These are phyloP conservation scores for Stephania japonica DNA, from an alignment of 164 flowering plant species.

Conservation along the genomic window DNA sequence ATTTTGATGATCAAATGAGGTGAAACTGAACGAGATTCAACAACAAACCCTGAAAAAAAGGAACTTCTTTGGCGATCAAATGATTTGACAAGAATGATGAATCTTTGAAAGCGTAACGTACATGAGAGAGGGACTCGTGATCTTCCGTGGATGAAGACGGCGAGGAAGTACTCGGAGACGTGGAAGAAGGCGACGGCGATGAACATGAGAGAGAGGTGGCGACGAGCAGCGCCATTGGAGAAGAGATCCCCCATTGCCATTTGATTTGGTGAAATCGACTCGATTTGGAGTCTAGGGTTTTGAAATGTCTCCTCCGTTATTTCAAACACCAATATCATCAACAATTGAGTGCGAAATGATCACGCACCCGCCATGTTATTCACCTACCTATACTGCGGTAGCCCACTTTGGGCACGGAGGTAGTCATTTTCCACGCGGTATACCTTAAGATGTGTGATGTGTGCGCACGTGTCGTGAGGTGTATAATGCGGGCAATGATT, in stretches of 20 bases:
- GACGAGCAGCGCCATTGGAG: slow-evolving; percentile 35
- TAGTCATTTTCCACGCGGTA: no score
- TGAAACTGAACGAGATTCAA: no score
- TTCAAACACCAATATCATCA: no score
- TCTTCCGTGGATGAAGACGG: slow-evolving; percentile 53
- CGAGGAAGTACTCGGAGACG: slow-evolving; percentile 57
- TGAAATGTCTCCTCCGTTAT: background rate
- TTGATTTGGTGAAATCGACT: slow-evolving; percentile 10
- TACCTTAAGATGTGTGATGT: no score
- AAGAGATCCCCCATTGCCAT: slow-evolving; percentile 51
- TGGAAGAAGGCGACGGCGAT: slow-evolving; percentile 57
- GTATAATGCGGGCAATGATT: no score
- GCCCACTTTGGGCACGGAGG: no score
- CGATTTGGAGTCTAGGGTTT: slow-evolving; percentile 10
- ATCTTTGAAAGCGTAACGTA: slow-evolving; percentile 1
- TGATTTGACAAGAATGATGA: no score
- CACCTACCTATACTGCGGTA: no score
- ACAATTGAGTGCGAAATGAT: no score
- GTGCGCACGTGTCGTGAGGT: no score
- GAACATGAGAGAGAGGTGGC: slow-evolving; percentile 62
- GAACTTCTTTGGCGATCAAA: background rate
- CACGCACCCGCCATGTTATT: no score
- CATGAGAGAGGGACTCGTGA: slow-evolving; percentile 38
- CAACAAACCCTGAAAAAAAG: background rate
- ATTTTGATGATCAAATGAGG: no score